Percentiles rank a stretch among this genome's conserved stretches.
These are phyloP conservation scores for Speleostelium caveatum DNA, from an alignment of 78 protist genomes.

Conservation along the genomic window DNA sequence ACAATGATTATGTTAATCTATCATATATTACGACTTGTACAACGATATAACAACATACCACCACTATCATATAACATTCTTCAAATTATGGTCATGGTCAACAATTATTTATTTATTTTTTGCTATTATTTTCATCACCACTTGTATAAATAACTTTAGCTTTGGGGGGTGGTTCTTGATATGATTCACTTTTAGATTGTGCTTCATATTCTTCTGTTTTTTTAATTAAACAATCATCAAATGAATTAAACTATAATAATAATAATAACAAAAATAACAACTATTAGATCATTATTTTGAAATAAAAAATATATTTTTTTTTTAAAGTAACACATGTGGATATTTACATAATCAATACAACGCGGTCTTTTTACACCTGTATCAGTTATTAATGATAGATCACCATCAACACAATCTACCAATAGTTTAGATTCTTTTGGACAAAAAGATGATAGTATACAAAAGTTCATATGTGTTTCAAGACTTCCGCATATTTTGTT, in stretches of 20 bases:
- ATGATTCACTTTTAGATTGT: background rate
- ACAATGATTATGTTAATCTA: background rate
- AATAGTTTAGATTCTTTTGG: slow-evolving; percentile 16
- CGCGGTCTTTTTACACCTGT: no score
- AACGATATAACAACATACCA: background rate
- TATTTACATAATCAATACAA: no score
- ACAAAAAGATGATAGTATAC: slow-evolving; percentile 44
- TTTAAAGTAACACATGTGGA: no score
- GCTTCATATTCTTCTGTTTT: slow-evolving; percentile 34
- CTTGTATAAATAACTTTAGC: slow-evolving; percentile 8
- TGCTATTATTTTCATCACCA: background rate
- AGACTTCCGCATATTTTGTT: slow-evolving; percentile 5
- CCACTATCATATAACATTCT: background rate
- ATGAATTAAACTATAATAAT: slow-evolving; percentile 18
- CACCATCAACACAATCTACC: slow-evolving; percentile 30
- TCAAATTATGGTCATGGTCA: background rate
- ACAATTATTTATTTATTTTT: background rate
- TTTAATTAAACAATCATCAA: slow-evolving; percentile 39
- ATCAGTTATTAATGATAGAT: no score
- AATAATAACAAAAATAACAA: background rate
- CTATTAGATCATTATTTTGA: background rate
- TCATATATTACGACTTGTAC: background rate
- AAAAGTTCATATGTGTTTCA: slow-evolving; percentile 44
- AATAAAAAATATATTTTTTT: no score
- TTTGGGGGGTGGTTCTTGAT: background rate